Percentiles rank a stretch among this genome's conserved stretches.
Evolutionary conservation across 192 early-diverging fungal species (phyloP).

Genomic region (Backusella morwellensis): DNA sequence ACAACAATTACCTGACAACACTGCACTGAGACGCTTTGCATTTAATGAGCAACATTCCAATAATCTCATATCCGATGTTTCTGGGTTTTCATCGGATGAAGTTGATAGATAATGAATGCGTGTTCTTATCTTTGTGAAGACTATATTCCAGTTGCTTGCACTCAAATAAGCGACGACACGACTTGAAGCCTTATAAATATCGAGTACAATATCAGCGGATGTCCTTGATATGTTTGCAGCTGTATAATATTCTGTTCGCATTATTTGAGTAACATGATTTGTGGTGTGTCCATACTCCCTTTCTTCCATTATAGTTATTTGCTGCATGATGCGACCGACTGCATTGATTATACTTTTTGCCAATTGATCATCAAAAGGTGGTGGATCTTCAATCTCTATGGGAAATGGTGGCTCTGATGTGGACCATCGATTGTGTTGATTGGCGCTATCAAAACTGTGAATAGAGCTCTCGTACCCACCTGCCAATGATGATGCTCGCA

Average conservation of each 20-base stretch:
- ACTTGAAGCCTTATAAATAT: slow-evolving; percentile 83
- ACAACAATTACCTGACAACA: slow-evolving; percentile 53
- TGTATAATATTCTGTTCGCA: slow-evolving; percentile 32
- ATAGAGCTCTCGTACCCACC: slow-evolving; percentile 12
- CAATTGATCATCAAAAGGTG: slow-evolving; percentile 70
- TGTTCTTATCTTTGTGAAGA: slow-evolving; percentile 70
- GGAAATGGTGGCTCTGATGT: slow-evolving; percentile 22
- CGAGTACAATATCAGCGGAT: slow-evolving; percentile 53
- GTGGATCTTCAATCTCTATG: slow-evolving; percentile 58
- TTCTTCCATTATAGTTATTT: slow-evolving; percentile 47
- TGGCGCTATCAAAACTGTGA: slow-evolving; percentile 19
- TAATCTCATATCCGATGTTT: slow-evolving; percentile 80
- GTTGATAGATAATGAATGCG: slow-evolving; percentile 62
- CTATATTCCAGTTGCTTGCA: slow-evolving; percentile 85
- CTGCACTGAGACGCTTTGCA: slow-evolving; percentile 62
- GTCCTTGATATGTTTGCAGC: slow-evolving; percentile 13
- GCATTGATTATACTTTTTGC: slow-evolving; percentile 64
- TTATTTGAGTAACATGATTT: slow-evolving; percentile 29
- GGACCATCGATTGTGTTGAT: slow-evolving; percentile 11
- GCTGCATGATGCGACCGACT: slow-evolving; percentile 65
- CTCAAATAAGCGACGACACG: slow-evolving; percentile 83
- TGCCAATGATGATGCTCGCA: slow-evolving; percentile 6
- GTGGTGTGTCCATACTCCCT: slow-evolving; percentile 32
- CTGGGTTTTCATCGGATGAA: slow-evolving; percentile 64
- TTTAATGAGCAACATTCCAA: slow-evolving; percentile 87